Base-by-base conservation (phyloP, 2,329 filamentous ascomycete species). In the Aspergillus fischeri region DNA sequence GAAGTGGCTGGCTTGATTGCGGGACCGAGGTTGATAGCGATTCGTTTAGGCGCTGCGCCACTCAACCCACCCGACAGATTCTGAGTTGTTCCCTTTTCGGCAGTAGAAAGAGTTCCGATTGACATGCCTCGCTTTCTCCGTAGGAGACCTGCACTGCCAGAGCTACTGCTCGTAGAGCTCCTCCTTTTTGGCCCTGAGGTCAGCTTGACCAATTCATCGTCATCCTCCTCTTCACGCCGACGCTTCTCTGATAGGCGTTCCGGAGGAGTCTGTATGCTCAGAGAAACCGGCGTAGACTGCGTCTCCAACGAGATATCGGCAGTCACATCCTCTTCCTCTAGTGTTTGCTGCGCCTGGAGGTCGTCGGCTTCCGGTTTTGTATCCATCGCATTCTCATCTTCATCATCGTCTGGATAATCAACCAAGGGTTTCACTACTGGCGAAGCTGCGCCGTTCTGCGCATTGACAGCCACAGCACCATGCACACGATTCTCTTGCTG, bases 401-500 rank as follows among this genome's bases (percentile, higher is more conserved):
- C 90, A 58, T 97, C 93, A 64, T 97, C 92, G 41, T 95, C 95
- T 0, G 88, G 86, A 70, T 99, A 99, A 71, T 96, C 91, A 35
- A 99, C 94, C 24, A 97, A 78, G 1, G 89, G 89, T 68, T 88
- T 91, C 52, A 83, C 75, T 8, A 83, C 74, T 0, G 86, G 80
- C 21, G 85, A 84, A 14, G 82, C 81, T 20, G 68, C 65, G 25
- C 86, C 90, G 63, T 92, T 92, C 6, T 80, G 64, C 51, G 69
- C 52, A 14, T 60, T 63, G 51, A 63, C 59, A 14, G 67, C 50
- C 10, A 68, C 66, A 66, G 62, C 67, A 63, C 60, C 76, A 71
- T 65, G 73, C 64, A 53, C 65, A 64, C 56, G 76, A 65, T 61
- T 80, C 45, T 71, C 69, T 54, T 73, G 71, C 49, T 67, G 63